A percentile compares a stretch with the other conserved stretches of the same genome.
phyloP scores from a whole-genome alignment of 2,329 filamentous ascomycete species.

The Colletotrichum siamense region DNA sequence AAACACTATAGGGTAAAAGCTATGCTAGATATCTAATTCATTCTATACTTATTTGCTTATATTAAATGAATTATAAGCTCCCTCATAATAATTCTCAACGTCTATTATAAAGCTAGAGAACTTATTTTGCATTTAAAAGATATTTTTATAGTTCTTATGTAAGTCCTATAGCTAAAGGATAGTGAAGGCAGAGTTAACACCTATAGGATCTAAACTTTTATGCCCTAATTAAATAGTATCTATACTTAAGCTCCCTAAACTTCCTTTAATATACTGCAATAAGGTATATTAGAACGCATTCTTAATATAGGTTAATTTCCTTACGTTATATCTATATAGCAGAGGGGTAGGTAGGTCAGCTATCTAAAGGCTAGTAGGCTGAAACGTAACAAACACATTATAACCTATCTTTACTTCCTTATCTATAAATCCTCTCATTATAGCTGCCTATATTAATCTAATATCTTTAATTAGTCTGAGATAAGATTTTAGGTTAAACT shows the following conservation, averaged over 20 bases:
- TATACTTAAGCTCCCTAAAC: neutral
- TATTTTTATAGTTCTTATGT: neutral
- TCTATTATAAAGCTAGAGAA: neutral
- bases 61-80: neutral
- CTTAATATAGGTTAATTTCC: neutral
- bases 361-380: neutral
- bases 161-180: neutral
- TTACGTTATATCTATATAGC: neutral
- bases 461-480: neutral
- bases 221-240: neutral
- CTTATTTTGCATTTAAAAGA: neutral
- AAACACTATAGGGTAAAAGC: neutral
- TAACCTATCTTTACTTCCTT: neutral
- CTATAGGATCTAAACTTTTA: neutral
- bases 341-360: neutral
- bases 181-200: neutral
- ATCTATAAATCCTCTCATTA: neutral
- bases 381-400: neutral
- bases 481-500: neutral
- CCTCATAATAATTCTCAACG: neutral
- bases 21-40: neutral
- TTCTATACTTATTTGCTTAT: neutral
- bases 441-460: neutral
- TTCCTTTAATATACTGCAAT: neutral
- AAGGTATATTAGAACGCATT: neutral